phyloP scores from a whole-genome alignment of 371 early-diverging fungal genomes.

The Saksenaea oblongispora region DNA sequence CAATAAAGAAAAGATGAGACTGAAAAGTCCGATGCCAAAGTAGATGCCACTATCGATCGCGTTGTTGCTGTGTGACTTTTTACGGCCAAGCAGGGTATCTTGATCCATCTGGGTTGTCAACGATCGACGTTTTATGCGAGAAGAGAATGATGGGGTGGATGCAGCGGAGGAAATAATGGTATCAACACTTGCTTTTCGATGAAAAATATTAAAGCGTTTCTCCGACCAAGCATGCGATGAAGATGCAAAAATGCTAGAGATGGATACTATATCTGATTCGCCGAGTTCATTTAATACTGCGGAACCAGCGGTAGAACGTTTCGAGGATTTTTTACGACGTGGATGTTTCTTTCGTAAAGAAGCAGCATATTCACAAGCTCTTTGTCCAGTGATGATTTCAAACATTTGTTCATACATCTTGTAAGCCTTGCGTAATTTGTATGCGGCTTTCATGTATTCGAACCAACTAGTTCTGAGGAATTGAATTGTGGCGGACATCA shows the following conservation, averaged over 20 bases:
- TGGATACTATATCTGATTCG: conserved; percentile 3
- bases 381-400: conserved; percentile 40
- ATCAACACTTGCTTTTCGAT: conserved; percentile 22
- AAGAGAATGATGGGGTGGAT: background rate
- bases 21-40: conserved; percentile 49
- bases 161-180: conserved; percentile 5
- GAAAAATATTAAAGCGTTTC: conserved; percentile 31
- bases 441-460: conserved; percentile 52
- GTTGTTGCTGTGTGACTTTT: conserved; percentile 9
- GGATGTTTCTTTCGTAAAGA: conserved; percentile 16
- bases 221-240: conserved; percentile 23
- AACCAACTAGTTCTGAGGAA: conserved; percentile 49
- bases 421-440: conserved; percentile 48
- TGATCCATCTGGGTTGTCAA: background rate
- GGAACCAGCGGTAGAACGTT: background rate
- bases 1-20: conserved; percentile 46
- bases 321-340: conserved; percentile 5
- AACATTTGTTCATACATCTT: conserved; percentile 52
- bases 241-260: conserved; percentile 5
- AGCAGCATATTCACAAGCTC: conserved; percentile 42
- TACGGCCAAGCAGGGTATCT: background rate
- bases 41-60: conserved; percentile 46
- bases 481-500: conserved; percentile 51
- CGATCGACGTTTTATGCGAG: background rate
- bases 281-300: background rate